A percentile compares a stretch with the other conserved stretches of the same genome.
Evolutionary conservation across 495 filamentous ascomycete species (phyloP).

Genomic region (Podospora fimiseda): DNA sequence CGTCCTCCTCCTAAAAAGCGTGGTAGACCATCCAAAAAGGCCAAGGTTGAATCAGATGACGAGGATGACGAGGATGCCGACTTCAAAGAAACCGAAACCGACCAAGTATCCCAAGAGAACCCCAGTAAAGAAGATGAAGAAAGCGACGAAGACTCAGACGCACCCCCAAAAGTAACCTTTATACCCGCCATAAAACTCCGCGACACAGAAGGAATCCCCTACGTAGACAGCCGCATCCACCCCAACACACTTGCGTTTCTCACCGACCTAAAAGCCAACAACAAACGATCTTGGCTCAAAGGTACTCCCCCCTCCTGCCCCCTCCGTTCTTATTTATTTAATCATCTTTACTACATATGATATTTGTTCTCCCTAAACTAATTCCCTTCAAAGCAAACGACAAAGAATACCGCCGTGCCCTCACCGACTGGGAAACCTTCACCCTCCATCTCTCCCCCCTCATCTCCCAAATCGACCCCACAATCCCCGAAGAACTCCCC

Average conservation of each 20-base stretch:
- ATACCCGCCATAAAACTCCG: conserved; percentile 66
- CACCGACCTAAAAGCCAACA: conserved; percentile 66
- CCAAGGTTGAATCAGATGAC: conserved; percentile 16
- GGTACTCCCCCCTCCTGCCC: too few relatives aligned
- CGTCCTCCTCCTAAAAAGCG: background rate
- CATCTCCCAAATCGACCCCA: conserved; percentile 64
- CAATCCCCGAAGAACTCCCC: conserved; percentile 77
- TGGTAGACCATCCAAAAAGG: conserved; percentile 10
- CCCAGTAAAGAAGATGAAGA: conserved; percentile 13
- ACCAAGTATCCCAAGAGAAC: conserved; percentile 6
- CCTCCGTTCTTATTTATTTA: too few relatives aligned
- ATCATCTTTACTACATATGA: too few relatives aligned
- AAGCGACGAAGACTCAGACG: conserved; percentile 31
- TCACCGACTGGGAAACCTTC: conserved; percentile 73
- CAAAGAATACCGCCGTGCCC: conserved; percentile 64
- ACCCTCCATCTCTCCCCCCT: conserved; percentile 62
- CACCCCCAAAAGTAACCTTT: conserved; percentile 40
- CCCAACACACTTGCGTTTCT: conserved; percentile 78
- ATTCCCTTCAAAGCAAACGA: conserved; percentile 58
- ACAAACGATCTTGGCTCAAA: conserved; percentile 77
- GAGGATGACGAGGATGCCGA: conserved; percentile 20
- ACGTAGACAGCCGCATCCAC: conserved; percentile 65
- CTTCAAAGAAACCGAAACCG: conserved; percentile 16
- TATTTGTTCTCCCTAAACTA: conserved; percentile 14
- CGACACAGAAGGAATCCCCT: conserved; percentile 57